phyloP scores from a whole-genome alignment of 2,329 filamentous ascomycete genomes.

The Colletotrichum salicis region DNA sequence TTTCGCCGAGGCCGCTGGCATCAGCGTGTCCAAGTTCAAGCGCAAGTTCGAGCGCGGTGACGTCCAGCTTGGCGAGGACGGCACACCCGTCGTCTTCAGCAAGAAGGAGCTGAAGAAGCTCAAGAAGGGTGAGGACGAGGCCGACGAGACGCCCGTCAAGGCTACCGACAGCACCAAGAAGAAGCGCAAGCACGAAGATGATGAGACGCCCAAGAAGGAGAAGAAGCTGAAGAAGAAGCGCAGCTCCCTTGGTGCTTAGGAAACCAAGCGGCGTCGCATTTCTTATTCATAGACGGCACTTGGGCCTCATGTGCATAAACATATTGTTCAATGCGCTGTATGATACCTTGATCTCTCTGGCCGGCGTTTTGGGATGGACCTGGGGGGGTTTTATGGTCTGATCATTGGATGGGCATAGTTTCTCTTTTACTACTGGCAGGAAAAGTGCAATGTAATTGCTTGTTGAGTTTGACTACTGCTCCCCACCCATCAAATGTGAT shows the following conservation, averaged over 20 bases:
- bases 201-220: slow-evolving; percentile 74
- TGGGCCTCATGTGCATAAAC: slow-evolving; percentile 36
- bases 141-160: slow-evolving; percentile 55
- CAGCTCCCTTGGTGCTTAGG: slow-evolving; percentile 37
- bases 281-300: slow-evolving; percentile 36
- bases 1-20: slow-evolving; percentile 72
- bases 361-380: slow-evolving; percentile 36
- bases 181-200: slow-evolving; percentile 77
- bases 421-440: slow-evolving; percentile 36
- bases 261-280: slow-evolving; percentile 32
- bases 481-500: background rate
- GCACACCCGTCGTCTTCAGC: slow-evolving; percentile 73
- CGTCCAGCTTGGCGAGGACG: slow-evolving; percentile 73
- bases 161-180: slow-evolving; percentile 61
- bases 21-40: slow-evolving; percentile 81
- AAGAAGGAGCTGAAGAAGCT: slow-evolving; percentile 83
- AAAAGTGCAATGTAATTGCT: slow-evolving; percentile 36
- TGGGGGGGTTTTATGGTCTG: slow-evolving; percentile 35
- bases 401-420: slow-evolving; percentile 37
- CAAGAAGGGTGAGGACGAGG: slow-evolving; percentile 69
- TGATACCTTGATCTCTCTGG: slow-evolving; percentile 39
- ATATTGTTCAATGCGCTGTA: slow-evolving; percentile 38
- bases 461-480: slow-evolving; percentile 3
- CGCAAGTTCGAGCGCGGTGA: slow-evolving; percentile 81
- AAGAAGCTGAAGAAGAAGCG: slow-evolving; percentile 63